Conservation (phyloP, 352 stramenopile genomes). For the Phytophthora hibernalis region DNA sequence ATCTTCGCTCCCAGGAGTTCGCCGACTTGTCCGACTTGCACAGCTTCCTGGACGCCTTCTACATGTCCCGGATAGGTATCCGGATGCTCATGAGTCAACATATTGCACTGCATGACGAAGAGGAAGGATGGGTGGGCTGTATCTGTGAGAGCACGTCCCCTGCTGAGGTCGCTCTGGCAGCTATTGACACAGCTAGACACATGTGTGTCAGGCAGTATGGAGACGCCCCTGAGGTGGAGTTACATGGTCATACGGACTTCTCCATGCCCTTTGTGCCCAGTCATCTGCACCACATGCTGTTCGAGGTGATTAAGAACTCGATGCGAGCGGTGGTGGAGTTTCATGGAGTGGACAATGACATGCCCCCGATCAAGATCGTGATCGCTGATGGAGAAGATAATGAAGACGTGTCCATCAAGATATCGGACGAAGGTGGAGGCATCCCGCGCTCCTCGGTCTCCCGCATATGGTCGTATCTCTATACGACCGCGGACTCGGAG, state of each 20-base stretch:
- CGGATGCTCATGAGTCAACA: slow-evolving; percentile 99
- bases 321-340: slow-evolving; percentile 99
- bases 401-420: slow-evolving; percentile 99
- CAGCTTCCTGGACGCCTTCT: slow-evolving; percentile 99
- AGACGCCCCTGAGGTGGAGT: slow-evolving; percentile 98
- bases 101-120: slow-evolving; percentile 94
- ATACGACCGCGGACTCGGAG: slow-evolving; percentile 98
- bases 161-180: slow-evolving; percentile 95
- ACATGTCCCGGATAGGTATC: slow-evolving; percentile 99
- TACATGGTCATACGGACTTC: slow-evolving; percentile 98
- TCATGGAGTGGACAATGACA: slow-evolving; percentile 97
- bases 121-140: slow-evolving; percentile 90
- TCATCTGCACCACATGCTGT: slow-evolving; percentile 98
- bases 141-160: slow-evolving; percentile 97
- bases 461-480: slow-evolving; percentile 99
- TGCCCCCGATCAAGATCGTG: slow-evolving; percentile 99
- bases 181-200: slow-evolving; percentile 98
- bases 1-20: slow-evolving; percentile 83
- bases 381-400: slow-evolving; percentile 99
- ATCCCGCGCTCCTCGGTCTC: slow-evolving; percentile 98
- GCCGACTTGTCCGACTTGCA: slow-evolving; percentile 95
- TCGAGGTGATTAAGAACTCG: slow-evolving; percentile 99
- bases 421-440: slow-evolving; percentile 99
- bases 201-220: slow-evolving; percentile 99
- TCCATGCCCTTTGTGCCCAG: slow-evolving; percentile 98